Percentiles rank a stretch among this genome's conserved stretches.
Conservation (phyloP, 169 alveolate genomes). For the Miamiensis avidus region DNA sequence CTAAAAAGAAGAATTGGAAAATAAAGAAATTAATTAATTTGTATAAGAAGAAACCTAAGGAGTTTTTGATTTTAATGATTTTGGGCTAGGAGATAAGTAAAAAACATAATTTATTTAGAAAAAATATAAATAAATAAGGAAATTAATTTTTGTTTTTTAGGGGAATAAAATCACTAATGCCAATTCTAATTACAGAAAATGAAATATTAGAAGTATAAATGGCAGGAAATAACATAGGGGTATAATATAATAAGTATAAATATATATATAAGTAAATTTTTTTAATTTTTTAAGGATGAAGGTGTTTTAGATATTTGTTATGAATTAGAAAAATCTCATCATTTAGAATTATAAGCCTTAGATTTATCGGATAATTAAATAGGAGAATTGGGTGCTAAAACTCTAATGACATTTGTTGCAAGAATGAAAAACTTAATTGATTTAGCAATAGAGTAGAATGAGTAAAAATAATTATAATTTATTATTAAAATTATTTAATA, state of each 20-base stretch:
- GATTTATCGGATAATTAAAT: slow-evolving; percentile 20
- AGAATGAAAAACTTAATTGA: not conserved
- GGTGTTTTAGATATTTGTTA: slow-evolving; percentile 16
- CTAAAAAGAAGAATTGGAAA: too few relatives aligned
- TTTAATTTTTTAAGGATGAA: slow-evolving; percentile 10
- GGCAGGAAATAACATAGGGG: not conserved
- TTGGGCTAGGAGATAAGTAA: not conserved
- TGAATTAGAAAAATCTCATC: slow-evolving; percentile 36
- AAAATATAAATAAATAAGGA: too few relatives aligned
- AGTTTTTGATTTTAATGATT: not conserved
- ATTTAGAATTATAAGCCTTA: slow-evolving; percentile 12
- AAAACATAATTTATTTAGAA: too few relatives aligned
- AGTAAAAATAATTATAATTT: too few relatives aligned
- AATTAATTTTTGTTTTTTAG: not conserved
- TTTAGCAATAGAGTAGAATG: not conserved
- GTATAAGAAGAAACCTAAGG: not conserved
- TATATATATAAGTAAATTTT: too few relatives aligned
- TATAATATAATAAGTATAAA: too few relatives aligned
- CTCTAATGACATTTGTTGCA: not conserved
- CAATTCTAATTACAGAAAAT: not conserved
- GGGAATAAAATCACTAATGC: not conserved
- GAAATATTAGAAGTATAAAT: not conserved
- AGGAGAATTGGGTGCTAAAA: slow-evolving; percentile 6
- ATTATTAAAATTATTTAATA: too few relatives aligned
- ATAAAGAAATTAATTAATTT: not conserved